Evolutionary conservation across 768 basidiomycete genomes (phyloP), one percentile per base, ranked within the genome.

Genomic region (Boletus pseudopeckii): DNA sequence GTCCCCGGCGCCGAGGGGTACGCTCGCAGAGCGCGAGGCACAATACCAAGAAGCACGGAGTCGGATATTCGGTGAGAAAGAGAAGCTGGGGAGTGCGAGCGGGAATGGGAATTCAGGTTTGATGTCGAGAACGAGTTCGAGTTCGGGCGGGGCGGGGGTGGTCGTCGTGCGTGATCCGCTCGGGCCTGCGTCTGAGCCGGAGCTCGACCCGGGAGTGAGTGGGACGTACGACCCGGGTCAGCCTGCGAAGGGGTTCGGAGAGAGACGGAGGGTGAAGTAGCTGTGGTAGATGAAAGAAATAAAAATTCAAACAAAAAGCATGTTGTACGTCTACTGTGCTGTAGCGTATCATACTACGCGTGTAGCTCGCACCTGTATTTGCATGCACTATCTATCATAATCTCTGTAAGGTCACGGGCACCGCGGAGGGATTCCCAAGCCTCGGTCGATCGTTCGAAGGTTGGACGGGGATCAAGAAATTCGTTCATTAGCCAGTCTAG

Each of bases 31-130:
- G 51, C 80, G 88, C 39, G 88, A 89, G 65, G 84, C 81, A 17
- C 78, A 83, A 50, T 91, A 91, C 66, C 79, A 84, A 52, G 86
- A 82, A 18, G 88, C 89, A 3, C 73, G 89, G 26, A 81, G 85
- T 50, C 77, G 89, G 20, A 90, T 91, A 48, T 91, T 90, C 55
- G 82, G 83, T 4, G 60, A 58, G 17, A 56, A 62, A 26, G 55
- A 58, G 4, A 62, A 45, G 40, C 7, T 6, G 22, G 33, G 48
- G 20, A n/a, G 33, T 33, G 3, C 10, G 8, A 24, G 20, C 7
- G 38, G n/a, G 32, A 40, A 53, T 40, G 26, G 7, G n/a, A 32
- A 53, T 10, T 37, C 42, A 22, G 28, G 28, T 28, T 28, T 7
- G 28, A 28, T 28, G 28, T 28, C 28, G 28, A 28, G 28, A 28